Percentiles rank a stretch among this genome's conserved stretches.
phyloP scores from a whole-genome alignment of 208 protist genomes.

The Trypanosoma congolense region DNA sequence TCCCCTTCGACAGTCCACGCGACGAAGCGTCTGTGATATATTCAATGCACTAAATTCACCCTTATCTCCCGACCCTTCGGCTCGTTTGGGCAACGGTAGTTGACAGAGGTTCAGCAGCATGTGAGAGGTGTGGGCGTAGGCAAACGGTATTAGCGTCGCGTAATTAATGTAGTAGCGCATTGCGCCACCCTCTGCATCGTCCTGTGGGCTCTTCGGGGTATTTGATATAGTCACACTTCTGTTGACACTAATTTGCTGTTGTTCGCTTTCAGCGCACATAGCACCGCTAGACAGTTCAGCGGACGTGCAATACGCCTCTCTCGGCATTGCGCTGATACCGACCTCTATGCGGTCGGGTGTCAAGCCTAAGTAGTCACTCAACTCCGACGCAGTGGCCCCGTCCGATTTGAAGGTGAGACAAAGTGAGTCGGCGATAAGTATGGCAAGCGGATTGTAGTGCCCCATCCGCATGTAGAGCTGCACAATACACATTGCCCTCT shows the following conservation, averaged over 20 bases:
- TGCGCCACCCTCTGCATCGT: constrained; percentile 19
- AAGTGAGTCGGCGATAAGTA: constrained; percentile 69
- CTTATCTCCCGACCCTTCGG: neutral
- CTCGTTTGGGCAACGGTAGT: constrained; percentile 24
- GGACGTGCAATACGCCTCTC: constrained; percentile 59
- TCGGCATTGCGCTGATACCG: constrained; percentile 55
- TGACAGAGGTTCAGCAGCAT: constrained; percentile 61
- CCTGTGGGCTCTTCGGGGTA: constrained; percentile 1
- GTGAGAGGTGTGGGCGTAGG: constrained; percentile 69
- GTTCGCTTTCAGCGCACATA: neutral
- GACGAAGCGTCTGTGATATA: constrained; percentile 22
- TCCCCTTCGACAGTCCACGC: constrained; percentile 26
- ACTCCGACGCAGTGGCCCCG: constrained; percentile 61
- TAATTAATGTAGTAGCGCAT: constrained; percentile 77
- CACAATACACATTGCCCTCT: constrained; percentile 50
- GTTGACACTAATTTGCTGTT: neutral
- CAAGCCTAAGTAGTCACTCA: constrained; percentile 65
- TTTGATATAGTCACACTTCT: constrained; percentile 8
- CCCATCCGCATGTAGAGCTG: constrained; percentile 84
- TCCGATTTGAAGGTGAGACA: constrained; percentile 60
- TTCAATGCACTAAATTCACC: constrained; percentile 14
- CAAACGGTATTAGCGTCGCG: constrained; percentile 52
- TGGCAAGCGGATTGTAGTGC: constrained; percentile 44
- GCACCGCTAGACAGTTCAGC: constrained; percentile 29
- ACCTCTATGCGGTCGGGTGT: constrained; percentile 36